These are phyloP conservation scores for Penicillium sp. DNA, from an alignment of 2,329 filamentous ascomycete genomes.

Conservation along the genomic window DNA sequence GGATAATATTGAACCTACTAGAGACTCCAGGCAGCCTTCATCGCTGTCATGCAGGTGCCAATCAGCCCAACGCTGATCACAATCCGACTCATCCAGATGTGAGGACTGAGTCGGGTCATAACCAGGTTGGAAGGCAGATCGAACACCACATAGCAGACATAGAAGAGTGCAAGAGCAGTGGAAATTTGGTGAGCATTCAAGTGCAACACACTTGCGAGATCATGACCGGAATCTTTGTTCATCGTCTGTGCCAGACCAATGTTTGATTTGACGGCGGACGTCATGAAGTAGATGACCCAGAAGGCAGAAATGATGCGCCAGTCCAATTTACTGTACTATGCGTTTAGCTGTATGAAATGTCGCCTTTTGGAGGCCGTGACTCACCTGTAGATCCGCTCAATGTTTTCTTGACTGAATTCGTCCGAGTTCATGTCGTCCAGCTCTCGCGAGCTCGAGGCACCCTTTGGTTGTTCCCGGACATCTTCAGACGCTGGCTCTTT, in stretches of 20 bases:
- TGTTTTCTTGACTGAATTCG: conserved; percentile 33
- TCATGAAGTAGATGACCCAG: conserved; percentile 88
- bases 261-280: conserved; percentile 87
- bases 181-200: conserved; percentile 75
- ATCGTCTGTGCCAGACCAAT: conserved; percentile 93
- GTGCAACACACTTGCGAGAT: conserved; percentile 68
- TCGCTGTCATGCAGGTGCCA: conserved; percentile 77
- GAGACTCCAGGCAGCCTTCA: conserved; percentile 78
- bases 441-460: not conserved
- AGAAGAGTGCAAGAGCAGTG: conserved; percentile 82
- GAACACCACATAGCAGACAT: conserved; percentile 87
- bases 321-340: conserved; percentile 51
- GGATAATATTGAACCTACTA: conserved; percentile 53
- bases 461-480: conserved; percentile 12
- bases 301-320: conserved; percentile 68
- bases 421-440: conserved; percentile 22
- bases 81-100: conserved; percentile 89
- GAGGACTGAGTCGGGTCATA: conserved; percentile 81
- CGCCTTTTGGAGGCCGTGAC: not conserved
- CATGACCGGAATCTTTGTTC: conserved; percentile 69
- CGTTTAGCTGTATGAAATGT: not conserved
- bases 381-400: conserved; percentile 42
- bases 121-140: conserved; percentile 84
- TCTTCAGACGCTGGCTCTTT: conserved; percentile 13
- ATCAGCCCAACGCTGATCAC: conserved; percentile 84